Percentiles rank a stretch among this genome's conserved stretches.
These are phyloP conservation scores for Aspergillus udagawae DNA, from an alignment of 2,329 filamentous ascomycete genomes.

Conservation along the genomic window DNA sequence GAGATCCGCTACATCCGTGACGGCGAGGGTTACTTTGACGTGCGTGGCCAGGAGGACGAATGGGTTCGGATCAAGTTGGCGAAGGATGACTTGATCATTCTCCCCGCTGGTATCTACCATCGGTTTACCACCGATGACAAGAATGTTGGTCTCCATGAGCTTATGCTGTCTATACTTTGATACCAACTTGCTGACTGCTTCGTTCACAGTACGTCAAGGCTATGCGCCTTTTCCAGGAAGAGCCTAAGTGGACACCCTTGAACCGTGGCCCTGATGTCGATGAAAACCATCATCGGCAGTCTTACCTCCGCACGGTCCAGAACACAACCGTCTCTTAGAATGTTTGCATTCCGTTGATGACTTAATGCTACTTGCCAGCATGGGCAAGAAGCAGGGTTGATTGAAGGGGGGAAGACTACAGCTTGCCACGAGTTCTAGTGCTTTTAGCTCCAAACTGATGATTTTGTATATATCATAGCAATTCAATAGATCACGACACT, in stretches of 20 bases:
- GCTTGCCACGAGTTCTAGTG: neutral
- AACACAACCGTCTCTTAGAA: conserved; percentile 23
- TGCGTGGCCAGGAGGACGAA: conserved; percentile 73
- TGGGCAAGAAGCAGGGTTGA: conserved; percentile 9
- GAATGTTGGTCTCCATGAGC: conserved; percentile 62
- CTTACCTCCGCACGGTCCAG: conserved; percentile 58
- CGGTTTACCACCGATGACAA: conserved; percentile 90
- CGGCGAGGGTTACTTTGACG: conserved; percentile 89
- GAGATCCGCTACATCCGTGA: conserved; percentile 94
- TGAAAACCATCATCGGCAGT: conserved; percentile 70
- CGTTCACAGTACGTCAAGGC: conserved; percentile 77
- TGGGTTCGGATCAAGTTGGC: conserved; percentile 85
- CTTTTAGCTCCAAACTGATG: neutral
- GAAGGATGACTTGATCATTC: conserved; percentile 85
- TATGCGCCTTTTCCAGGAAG: conserved; percentile 95
- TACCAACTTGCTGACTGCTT: conserved; percentile 7
- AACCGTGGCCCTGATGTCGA: conserved; percentile 78
- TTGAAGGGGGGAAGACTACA: neutral
- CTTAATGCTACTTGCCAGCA: conserved; percentile 6
- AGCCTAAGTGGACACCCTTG: conserved; percentile 95
- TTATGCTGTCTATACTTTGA: conserved; percentile 1
- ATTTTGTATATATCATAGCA: conserved; percentile 17
- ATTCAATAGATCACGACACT: conserved; percentile 8
- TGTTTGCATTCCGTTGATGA: conserved; percentile 5
- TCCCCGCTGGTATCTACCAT: conserved; percentile 95